Evolutionary conservation across 78 protist genomes (phyloP), one percentile per base, ranked within the genome.

Genomic region (Dictyostelium brefeldianum): DNA sequence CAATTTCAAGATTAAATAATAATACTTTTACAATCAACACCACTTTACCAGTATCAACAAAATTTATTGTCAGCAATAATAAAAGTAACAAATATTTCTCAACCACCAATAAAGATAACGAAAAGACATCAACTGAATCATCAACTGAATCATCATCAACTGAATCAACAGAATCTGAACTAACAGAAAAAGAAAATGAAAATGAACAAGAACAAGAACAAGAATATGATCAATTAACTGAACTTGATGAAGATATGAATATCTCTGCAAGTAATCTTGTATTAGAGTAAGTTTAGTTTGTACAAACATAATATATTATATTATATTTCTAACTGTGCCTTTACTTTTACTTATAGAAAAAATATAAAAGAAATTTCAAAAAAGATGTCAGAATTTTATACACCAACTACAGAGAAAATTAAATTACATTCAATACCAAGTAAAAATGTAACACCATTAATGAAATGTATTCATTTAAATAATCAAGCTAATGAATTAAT

Each of bases 311-410:
- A n/a, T n/a, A n/a, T n/a, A n/a, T n/a, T n/a, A n/a, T n/a, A n/a
- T n/a, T n/a, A n/a, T n/a, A n/a, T n/a, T n/a, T n/a, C n/a, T n/a
- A n/a, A n/a, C n/a, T n/a, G n/a, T n/a, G n/a, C n/a, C n/a, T n/a
- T n/a, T n/a, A n/a, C n/a, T n/a, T n/a, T n/a, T n/a, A n/a, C n/a
- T n/a, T n/a, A n/a, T n/a, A 74, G 80, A 25, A 74, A 74, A 47
- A 74, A 74, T 10, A 78, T 78, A 53, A 5, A 54, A 62, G 78
- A 59, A 20, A n/a, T 85, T 41, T 46, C 82, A 77, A 74, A 85
- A 69, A 74, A 85, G 56, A 57, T 85, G 6, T 46, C 92, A 77
- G 83, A 85, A 18, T 85, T 18, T 31, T 85, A 85, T 64, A 77
- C 92, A 77, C 83, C 83, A 85, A 18, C 25, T 47, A 46, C 22